Evolutionary conservation across 306 rosid genomes (phyloP), one percentile per base, ranked within the genome.

Genomic region (Luffa acutangula): DNA sequence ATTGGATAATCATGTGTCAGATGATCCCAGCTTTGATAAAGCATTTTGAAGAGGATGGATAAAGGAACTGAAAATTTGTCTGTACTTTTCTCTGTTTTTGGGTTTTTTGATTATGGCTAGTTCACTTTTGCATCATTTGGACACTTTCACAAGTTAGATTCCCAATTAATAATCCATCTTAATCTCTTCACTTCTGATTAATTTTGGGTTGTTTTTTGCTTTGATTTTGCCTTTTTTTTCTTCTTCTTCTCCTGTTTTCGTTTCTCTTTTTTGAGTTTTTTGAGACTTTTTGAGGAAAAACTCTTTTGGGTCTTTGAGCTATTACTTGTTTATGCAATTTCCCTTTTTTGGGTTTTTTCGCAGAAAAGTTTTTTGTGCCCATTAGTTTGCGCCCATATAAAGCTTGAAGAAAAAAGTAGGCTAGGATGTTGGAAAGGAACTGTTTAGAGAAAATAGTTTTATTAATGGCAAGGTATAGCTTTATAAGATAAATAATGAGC

Each of bases 231-330:
- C 14, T 17, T 52, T 9, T 1, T 70, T 45, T 11, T 71, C 7
- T n/a, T n/a, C 18, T 20, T 20, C 37, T 42, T 69, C 56, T 45
- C 5, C 8, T 42, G 7, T 67, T 69, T 69, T 69, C 54, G 20
- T 43, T 43, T 20, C 56, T 45, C 17, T 67, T 83, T 75, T 57
- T 62, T 66, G 5, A 6, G 13, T 8, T 81, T 83, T 83, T n/a
- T 80, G 82, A 63, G 78, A 89, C 84, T 80, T 43, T 78, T 81
- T 67, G 75, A 86, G 88, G 78, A 66, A 48, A 84, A 82, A 80
- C 72, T 80, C 85, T 88, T 89, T 88, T 95, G 93, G 93, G 94
- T 91, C 80, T 89, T 73, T 75, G 81, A 89, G 84, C 78, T 87
- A 87, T 84, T 88, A 89, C 89, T 88, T 83, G 85, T 45, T 87